Percentiles rank a stretch among this genome's conserved stretches.
phyloP scores from a whole-genome alignment of 345 rosid species.

The Limnanthes douglasii region DNA sequence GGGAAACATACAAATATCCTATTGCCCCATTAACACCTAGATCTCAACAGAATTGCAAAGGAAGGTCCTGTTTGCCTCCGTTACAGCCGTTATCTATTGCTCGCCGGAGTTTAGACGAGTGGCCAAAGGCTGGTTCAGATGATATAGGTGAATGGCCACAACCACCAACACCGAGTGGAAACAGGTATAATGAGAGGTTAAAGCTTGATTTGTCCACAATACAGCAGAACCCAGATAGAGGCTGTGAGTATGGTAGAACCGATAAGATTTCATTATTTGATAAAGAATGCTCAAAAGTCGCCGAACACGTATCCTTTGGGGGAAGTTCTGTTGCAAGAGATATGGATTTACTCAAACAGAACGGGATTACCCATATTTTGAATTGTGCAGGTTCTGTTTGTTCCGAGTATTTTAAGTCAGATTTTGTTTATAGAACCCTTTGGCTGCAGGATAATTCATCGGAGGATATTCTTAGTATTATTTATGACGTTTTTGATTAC shows the following conservation, averaged over 20 bases:
- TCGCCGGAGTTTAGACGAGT: constrained; percentile 88
- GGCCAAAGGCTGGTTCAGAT: constrained; percentile 96
- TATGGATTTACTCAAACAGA: constrained; percentile 57
- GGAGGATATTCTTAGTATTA: constrained; percentile 94
- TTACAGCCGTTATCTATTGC: constrained; percentile 87
- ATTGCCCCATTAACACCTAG: constrained; percentile 70
- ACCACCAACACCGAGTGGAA: constrained; percentile 81
- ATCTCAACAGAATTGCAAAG: constrained; percentile 77
- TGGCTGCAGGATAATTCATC: constrained; percentile 99
- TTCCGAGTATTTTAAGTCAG: constrained; percentile 89
- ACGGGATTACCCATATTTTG: constrained; percentile 84
- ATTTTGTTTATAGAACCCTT: constrained; percentile 78
- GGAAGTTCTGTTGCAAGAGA: constrained; percentile 96
- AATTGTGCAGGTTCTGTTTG: constrained; percentile 97
- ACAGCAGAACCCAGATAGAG: constrained; percentile 46
- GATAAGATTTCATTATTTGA: constrained; percentile 92
- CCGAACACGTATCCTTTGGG: constrained; percentile 86
- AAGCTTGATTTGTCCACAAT: constrained; percentile 88
- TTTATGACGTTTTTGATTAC: constrained; percentile 96
- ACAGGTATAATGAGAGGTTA: constrained; percentile 67
- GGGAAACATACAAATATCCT: constrained; percentile 40
- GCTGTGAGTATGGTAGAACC: constrained; percentile 63
- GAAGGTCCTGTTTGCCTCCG: constrained; percentile 91
- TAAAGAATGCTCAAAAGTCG: constrained; percentile 94
- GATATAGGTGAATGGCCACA: constrained; percentile 96